These are phyloP conservation scores for Syncephalastrum racemosum DNA, from an alignment of 371 early-diverging fungal genomes.

Conservation along the genomic window DNA sequence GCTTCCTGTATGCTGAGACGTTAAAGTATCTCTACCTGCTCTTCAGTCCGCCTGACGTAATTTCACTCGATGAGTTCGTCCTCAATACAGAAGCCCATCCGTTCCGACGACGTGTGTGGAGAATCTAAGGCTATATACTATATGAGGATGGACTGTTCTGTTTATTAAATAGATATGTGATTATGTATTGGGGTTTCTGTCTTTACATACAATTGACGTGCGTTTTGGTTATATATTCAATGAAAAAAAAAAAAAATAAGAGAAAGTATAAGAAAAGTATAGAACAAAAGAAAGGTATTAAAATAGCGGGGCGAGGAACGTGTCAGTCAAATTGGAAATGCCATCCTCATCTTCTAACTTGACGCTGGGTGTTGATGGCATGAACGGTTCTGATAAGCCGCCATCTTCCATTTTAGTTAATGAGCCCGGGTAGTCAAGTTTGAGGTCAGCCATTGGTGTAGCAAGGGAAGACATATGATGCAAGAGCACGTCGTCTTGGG, in stretches of 20 bases:
- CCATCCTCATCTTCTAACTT: too few species aligned
- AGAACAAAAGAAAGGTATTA: background rate
- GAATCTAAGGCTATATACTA: background rate
- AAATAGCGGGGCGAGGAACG: constrained; percentile 9
- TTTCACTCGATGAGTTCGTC: constrained; percentile 73
- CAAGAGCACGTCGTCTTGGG: constrained; percentile 8
- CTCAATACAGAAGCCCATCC: constrained; percentile 80
- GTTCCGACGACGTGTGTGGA: constrained; percentile 25
- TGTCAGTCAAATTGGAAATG: constrained; percentile 1
- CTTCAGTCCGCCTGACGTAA: constrained; percentile 59
- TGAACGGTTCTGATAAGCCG: too few species aligned
- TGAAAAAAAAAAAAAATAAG: background rate
- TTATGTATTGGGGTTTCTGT: too few species aligned
- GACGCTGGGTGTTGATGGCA: too few species aligned
- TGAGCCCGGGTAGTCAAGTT: too few species aligned
- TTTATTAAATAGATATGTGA: too few species aligned
- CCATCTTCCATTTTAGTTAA: too few species aligned
- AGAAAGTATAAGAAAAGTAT: background rate
- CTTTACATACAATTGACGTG: too few species aligned
- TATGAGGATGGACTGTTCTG: too few species aligned
- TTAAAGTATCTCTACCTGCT: constrained; percentile 86
- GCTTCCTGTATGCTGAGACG: constrained; percentile 86
- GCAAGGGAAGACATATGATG: too few species aligned
- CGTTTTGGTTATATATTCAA: constrained; percentile 12
- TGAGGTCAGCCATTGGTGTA: too few species aligned